A percentile compares a stretch with the other conserved stretches of the same genome.
These are phyloP conservation scores for Yamadazyma ubonensis DNA, from an alignment of 805 yeast genomes.

Conservation along the genomic window DNA sequence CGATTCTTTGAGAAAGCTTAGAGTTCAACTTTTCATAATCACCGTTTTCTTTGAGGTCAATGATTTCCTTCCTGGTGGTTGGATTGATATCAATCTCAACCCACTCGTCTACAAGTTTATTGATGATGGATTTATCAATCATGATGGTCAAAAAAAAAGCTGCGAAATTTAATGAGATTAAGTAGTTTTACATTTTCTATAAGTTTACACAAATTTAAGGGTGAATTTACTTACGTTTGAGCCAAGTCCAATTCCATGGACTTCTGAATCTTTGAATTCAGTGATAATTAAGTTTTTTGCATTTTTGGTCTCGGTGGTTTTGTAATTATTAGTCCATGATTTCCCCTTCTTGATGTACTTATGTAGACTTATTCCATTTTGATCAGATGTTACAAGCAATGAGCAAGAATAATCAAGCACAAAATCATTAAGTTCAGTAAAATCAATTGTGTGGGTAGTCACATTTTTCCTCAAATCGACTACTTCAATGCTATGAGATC, in stretches of 20 bases:
- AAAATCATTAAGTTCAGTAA: slow-evolving; percentile 22
- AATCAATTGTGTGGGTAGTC: slow-evolving; percentile 25
- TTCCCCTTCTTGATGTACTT: slow-evolving; percentile 34
- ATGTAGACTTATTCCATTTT: slow-evolving; percentile 26
- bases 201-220: slow-evolving; percentile 2
- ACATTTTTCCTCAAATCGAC: slow-evolving; percentile 50
- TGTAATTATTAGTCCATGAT: slow-evolving; percentile 5
- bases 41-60: slow-evolving; percentile 34
- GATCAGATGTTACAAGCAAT: slow-evolving; percentile 24
- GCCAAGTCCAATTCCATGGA: slow-evolving; percentile 4
- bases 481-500: slow-evolving; percentile 29
- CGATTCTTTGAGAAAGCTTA: slow-evolving; percentile 58
- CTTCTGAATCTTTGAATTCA: background rate
- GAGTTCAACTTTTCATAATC: slow-evolving; percentile 47
- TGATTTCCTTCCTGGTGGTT: slow-evolving; percentile 57
- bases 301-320: background rate
- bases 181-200: background rate
- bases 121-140: slow-evolving; percentile 10
- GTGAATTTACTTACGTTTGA: slow-evolving; percentile 1
- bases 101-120: slow-evolving; percentile 36
- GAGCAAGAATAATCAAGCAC: slow-evolving; percentile 38
- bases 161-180: background rate
- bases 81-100: slow-evolving; percentile 35
- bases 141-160: background rate
- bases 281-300: slow-evolving; percentile 2